phyloP scores from a whole-genome alignment of 495 filamentous ascomycete species.

The Annulohypoxylon moriforme region DNA sequence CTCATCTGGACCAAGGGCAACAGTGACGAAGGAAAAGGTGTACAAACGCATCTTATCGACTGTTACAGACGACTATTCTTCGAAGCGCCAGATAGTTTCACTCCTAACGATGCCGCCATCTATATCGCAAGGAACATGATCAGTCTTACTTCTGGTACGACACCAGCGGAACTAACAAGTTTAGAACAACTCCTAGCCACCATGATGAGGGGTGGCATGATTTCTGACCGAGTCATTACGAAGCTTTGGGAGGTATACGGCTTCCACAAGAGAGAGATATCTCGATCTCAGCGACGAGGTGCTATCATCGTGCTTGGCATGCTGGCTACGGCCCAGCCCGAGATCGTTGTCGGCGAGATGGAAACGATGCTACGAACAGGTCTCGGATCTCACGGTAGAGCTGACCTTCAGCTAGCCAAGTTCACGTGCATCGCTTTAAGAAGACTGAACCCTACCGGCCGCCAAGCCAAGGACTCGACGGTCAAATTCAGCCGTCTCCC shows the following conservation, averaged over 20 bases:
- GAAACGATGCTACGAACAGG: conserved; percentile 93
- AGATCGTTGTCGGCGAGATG: conserved; percentile 93
- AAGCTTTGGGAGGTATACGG: conserved; percentile 99
- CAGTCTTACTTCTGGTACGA: conserved; percentile 93
- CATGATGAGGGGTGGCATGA: conserved; percentile 94
- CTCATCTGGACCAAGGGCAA: conserved; percentile 99
- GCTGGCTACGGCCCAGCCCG: conserved; percentile 91
- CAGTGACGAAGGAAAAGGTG: conserved; percentile 97
- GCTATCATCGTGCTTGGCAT: conserved; percentile 97
- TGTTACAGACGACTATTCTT: conserved; percentile 97
- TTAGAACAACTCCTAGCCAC: conserved; percentile 93
- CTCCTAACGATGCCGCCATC: conserved; percentile 89
- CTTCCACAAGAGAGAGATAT: conserved; percentile 91
- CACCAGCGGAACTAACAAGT: conserved; percentile 92
- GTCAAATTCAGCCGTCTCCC: conserved; percentile 79
- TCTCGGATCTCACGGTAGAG: conserved; percentile 79
- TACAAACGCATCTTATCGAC: conserved; percentile 96
- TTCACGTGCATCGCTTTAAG: conserved; percentile 94
- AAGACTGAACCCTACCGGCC: conserved; percentile 84
- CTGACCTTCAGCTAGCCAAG: conserved; percentile 88
- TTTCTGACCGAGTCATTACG: conserved; percentile 84
- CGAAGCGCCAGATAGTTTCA: conserved; percentile 88
- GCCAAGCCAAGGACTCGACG: conserved; percentile 77
- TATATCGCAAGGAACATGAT: conserved; percentile 99
- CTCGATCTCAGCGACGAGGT: conserved; percentile 88